Base-by-base conservation (phyloP, 2,329 filamentous ascomycete genomes). In the Rhinocladiella similis region DNA sequence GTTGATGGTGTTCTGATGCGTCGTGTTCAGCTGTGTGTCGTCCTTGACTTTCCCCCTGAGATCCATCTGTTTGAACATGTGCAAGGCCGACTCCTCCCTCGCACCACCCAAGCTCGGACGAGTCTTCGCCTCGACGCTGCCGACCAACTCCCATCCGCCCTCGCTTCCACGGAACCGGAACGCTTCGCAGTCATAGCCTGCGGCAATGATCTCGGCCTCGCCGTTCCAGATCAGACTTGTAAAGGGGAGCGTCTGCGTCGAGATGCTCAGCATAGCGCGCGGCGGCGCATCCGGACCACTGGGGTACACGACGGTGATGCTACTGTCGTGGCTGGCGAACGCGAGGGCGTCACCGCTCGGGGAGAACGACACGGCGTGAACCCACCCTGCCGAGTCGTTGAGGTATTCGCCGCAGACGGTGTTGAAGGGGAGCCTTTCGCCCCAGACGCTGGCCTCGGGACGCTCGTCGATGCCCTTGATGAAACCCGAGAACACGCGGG, bases 11-110 rank as follows among this genome's bases (percentile, higher is more conserved):
- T 99, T 99, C 73, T 99, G 94, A 75, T 99, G 94, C 46, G 94
- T 85, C 10, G 94, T 97, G 77, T 91, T 94, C 66, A 99, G 81
- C 77, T 96, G 90, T 3, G 92, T 97, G 72, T 97, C 92, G 68
- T 96, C 91, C 70, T 90, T 90, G 54, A 81, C 79, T 76, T 96
- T 96, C 61, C 94, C 94, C 81, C 94, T 96, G 63, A 99, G 81
- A 74, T 99, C 94, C 94, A 99, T 97, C 78, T 97, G 92, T 68
- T 86, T 85, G 78, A 99, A 99, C 91, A 97, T 96, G 75, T 97
- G 96, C 72, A 97, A 79, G 20, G 94, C 94, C 63, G 89, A 94
- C 73, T 97, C 94, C 75, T 97, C 94, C 29, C 88, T 83, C 57
- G 79, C 77, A 53, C 84, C 83, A 56, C 82, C 77, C 53, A 80